Conservation (phyloP, 306 rosid species). For the Datisca glomerata region DNA sequence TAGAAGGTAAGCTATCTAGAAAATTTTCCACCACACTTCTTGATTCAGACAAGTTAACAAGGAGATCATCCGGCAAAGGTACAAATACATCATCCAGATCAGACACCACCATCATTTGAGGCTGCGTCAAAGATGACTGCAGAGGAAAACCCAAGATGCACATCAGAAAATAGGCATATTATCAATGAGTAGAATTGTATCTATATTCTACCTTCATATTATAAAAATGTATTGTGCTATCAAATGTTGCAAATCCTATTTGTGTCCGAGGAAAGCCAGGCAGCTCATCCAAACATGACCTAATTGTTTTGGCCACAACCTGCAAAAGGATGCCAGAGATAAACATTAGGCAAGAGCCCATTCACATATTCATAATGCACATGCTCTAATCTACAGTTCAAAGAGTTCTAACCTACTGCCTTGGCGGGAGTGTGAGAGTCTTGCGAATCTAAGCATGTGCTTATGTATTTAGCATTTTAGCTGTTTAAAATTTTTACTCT, state of each 20-base stretch:
- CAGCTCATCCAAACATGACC: slow-evolving; percentile 85
- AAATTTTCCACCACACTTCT: slow-evolving; percentile 86
- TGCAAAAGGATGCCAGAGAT: slow-evolving; percentile 21
- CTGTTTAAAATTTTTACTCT: no score
- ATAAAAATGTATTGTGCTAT: slow-evolving; percentile 93
- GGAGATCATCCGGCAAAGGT: slow-evolving; percentile 98
- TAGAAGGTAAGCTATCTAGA: slow-evolving; percentile 89
- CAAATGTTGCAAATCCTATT: slow-evolving; percentile 97
- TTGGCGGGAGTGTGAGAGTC: no score
- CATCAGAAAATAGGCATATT: slow-evolving; percentile 10
- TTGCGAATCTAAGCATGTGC: no score
- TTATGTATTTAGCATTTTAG: no score
- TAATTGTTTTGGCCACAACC: slow-evolving; percentile 90
- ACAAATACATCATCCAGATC: slow-evolving; percentile 93
- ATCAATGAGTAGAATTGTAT: no score
- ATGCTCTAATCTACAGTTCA: no score
- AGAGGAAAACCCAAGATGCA: background rate
- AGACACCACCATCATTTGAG: slow-evolving; percentile 99
- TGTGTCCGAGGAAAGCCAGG: slow-evolving; percentile 97
- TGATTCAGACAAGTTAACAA: slow-evolving; percentile 96
- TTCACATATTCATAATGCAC: background rate
- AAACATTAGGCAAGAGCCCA: slow-evolving; percentile 11
- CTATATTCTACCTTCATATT: slow-evolving; percentile 69
- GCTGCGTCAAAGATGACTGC: slow-evolving; percentile 89
- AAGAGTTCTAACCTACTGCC: no score